Conservation (phyloP, 1,284 basidiomycete genomes). For the Trametes pubescens region DNA sequence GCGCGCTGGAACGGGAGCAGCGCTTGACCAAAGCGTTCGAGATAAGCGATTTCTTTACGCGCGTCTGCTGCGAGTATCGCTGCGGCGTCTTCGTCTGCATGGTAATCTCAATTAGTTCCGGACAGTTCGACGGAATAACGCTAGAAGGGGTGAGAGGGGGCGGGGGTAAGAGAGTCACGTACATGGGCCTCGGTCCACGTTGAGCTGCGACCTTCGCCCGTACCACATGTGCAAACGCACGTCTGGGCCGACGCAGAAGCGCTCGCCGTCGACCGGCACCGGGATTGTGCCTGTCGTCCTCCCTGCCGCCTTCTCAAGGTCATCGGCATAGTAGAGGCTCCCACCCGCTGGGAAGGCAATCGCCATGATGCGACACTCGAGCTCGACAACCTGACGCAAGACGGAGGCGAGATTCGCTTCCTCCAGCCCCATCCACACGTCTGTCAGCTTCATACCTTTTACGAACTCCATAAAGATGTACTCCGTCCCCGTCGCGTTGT, state of each 20-base stretch:
- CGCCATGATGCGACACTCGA: conserved; percentile 60
- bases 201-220: conserved; percentile 55
- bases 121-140: conserved; percentile 16
- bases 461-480: conserved; percentile 64
- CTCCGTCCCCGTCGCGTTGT: conserved; percentile 58
- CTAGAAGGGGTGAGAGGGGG: too few relatives aligned
- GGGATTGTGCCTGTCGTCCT: conserved; percentile 9
- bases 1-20: conserved; percentile 54
- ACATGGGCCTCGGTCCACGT: conserved; percentile 59
- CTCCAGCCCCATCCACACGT: conserved; percentile 52
- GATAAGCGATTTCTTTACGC: conserved; percentile 58
- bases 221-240: conserved; percentile 53
- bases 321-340: conserved; percentile 57
- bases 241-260: conserved; percentile 59
- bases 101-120: neutral
- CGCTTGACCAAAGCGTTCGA: conserved; percentile 58
- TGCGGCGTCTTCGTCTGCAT: conserved; percentile 54
- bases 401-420: conserved; percentile 53
- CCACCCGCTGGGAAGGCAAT: conserved; percentile 59
- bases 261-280: conserved; percentile 46
- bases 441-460: conserved; percentile 51
- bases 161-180: conserved; percentile 42
- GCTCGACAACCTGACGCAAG: conserved; percentile 52
- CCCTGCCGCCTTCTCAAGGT: conserved; percentile 49
- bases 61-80: conserved; percentile 54